Conservation (phyloP, 2,329 filamentous ascomycete genomes). For the Diaporthe helianthi region DNA sequence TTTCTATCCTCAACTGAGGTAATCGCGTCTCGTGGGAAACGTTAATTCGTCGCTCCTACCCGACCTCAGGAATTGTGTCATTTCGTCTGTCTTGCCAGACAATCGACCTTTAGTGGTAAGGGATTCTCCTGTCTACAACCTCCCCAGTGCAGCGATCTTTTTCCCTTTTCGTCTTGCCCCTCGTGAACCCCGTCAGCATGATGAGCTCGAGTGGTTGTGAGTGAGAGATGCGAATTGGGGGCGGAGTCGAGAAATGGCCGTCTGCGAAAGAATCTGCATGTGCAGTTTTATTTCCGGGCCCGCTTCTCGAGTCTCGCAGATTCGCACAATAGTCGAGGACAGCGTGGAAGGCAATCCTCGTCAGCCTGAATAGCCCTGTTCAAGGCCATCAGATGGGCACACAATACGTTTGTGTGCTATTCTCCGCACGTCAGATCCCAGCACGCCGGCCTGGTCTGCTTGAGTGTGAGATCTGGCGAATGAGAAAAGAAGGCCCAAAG, state of each 20-base stretch:
- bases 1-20: conserved; percentile 48
- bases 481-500: conserved; percentile 22
- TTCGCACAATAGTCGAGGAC: conserved; percentile 1
- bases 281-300: conserved; percentile 5
- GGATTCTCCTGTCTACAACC: conserved; percentile 39
- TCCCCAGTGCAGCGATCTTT: conserved; percentile 13
- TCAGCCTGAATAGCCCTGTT: conserved; percentile 9
- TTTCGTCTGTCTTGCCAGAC: conserved; percentile 52
- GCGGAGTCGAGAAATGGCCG: background rate
- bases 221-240: conserved; percentile 4
- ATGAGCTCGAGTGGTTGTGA: conserved; percentile 2
- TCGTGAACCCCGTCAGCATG: conserved; percentile 7
- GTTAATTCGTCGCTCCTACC: conserved; percentile 70
- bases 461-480: conserved; percentile 20
- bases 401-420: conserved; percentile 27
- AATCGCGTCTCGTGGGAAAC: conserved; percentile 62
- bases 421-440: conserved; percentile 21
- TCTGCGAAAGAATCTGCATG: background rate
- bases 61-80: conserved; percentile 57
- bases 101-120: conserved; percentile 62
- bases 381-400: conserved; percentile 19
- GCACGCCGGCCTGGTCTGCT: conserved; percentile 1
- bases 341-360: background rate
- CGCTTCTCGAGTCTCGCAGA: conserved; percentile 1
- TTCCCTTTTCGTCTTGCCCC: conserved; percentile 17